phyloP scores from a whole-genome alignment of 441 rosid species.

The Capsella rubella region DNA sequence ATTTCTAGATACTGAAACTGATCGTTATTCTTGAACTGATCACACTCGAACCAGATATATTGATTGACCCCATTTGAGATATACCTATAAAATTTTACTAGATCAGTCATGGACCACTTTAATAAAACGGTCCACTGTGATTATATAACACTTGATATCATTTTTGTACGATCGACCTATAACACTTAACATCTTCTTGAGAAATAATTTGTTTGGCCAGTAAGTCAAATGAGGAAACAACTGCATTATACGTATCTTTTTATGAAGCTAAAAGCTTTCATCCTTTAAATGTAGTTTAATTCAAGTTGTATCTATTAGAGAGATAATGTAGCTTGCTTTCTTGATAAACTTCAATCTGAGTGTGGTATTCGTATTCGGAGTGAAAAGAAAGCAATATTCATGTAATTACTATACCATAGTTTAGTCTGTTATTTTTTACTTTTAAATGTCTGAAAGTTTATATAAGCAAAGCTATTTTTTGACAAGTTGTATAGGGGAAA shows the following conservation, averaged over 20 bases:
- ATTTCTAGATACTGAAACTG: background rate
- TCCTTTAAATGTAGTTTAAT: too few relatives aligned
- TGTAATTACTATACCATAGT: too few relatives aligned
- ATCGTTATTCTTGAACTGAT: background rate
- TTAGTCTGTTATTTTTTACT: too few relatives aligned
- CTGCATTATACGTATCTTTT: background rate
- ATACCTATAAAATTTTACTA: conserved; percentile 6
- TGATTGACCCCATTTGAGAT: conserved; percentile 11
- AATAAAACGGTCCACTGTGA: conserved; percentile 2
- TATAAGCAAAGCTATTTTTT: too few relatives aligned
- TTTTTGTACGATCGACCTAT: too few relatives aligned
- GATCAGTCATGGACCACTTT: conserved; percentile 22
- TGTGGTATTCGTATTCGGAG: background rate
- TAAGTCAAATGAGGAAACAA: background rate
- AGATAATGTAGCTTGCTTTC: too few relatives aligned
- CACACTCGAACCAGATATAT: background rate
- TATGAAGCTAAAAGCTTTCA: background rate
- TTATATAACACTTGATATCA: background rate
- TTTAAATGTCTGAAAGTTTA: too few relatives aligned
- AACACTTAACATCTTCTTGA: background rate
- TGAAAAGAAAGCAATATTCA: too few relatives aligned
- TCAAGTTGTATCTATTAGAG: background rate
- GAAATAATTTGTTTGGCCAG: background rate
- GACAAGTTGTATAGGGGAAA: too few relatives aligned
- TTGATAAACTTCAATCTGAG: background rate